Evolutionary conservation across 1,284 basidiomycete species (phyloP).

Genomic region (Apiotrichum siamense): DNA sequence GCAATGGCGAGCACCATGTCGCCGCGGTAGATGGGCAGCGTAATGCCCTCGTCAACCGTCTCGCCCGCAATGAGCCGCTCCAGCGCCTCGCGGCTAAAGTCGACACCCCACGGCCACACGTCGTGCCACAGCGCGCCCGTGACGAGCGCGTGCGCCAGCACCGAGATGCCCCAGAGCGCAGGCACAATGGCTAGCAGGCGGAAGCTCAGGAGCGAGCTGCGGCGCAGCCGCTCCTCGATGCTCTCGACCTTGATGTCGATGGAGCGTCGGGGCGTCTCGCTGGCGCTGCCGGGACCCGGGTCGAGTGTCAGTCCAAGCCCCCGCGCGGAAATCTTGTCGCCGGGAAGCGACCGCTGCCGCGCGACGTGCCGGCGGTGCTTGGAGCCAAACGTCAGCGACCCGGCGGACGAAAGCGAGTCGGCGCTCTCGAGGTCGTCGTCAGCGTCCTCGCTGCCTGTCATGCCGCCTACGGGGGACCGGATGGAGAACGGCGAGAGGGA

Average conservation of each 20-base stretch:
- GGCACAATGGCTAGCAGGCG: constrained; percentile 40
- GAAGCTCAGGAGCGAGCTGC: constrained; percentile 28
- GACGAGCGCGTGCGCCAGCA: constrained; percentile 29
- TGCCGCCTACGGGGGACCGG: constrained; percentile 16
- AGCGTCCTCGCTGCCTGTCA: constrained; percentile 36
- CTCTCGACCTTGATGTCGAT: constrained; percentile 12
- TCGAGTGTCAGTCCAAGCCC: constrained; percentile 10
- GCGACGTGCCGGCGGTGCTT: constrained; percentile 14
- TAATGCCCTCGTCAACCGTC: constrained; percentile 20
- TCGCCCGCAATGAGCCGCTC: constrained; percentile 32
- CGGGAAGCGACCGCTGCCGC: constrained; percentile 1
- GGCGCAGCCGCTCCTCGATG: constrained; percentile 27
- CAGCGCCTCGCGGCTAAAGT: constrained; percentile 34
- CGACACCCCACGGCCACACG: constrained; percentile 44
- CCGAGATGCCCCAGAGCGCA: constrained; percentile 34
- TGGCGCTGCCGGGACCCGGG: constrained; percentile 3
- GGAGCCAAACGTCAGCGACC: constrained; percentile 34
- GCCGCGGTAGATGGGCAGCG: constrained; percentile 23
- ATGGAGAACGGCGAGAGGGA: constrained; percentile 21
- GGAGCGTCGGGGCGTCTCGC: constrained; percentile 2
- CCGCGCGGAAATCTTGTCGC: background rate
- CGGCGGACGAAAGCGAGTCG: constrained; percentile 31
- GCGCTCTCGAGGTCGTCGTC: constrained; percentile 38
- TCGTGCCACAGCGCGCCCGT: constrained; percentile 33
- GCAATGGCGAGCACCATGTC: constrained; percentile 38